Percentiles rank a stretch among this genome's conserved stretches.
Evolutionary conservation across 768 basidiomycete species (phyloP).

Genomic region (Chiua virens): DNA sequence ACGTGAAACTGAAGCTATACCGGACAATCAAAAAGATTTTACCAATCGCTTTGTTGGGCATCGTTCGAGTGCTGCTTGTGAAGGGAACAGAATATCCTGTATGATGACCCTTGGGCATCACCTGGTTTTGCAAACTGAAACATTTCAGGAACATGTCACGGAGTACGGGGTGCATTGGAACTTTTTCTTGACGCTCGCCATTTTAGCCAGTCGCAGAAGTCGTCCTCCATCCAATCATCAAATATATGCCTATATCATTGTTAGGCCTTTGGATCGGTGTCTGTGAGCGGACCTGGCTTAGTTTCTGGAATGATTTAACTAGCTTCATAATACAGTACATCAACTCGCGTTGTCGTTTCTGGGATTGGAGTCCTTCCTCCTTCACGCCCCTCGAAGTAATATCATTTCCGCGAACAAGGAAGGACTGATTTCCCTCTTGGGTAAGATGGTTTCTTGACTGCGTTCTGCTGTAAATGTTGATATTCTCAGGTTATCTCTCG

Average conservation of each 20-base stretch:
- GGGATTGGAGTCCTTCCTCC: conserved; percentile 61
- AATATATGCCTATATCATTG: conserved; percentile 54
- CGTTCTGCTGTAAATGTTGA: conserved; percentile 1
- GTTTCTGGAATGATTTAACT: background rate
- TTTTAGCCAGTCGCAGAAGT: conserved; percentile 76
- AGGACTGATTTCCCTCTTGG: conserved; percentile 78
- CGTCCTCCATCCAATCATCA: conserved; percentile 65
- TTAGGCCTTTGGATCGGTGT: conserved; percentile 62
- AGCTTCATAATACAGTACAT: conserved; percentile 52
- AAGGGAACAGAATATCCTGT: conserved; percentile 96
- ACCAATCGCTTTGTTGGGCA: conserved; percentile 70
- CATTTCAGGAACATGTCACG: conserved; percentile 81
- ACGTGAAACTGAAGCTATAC: conserved; percentile 51
- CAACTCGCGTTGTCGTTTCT: conserved; percentile 59
- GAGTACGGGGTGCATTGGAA: conserved; percentile 99
- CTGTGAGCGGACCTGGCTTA: conserved; percentile 38
- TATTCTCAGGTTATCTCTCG: conserved; percentile 73
- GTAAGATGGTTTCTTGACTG: conserved; percentile 34
- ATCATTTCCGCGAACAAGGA: conserved; percentile 87
- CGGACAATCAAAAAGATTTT: conserved; percentile 54
- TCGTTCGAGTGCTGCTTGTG: conserved; percentile 78
- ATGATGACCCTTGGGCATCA: conserved; percentile 18
- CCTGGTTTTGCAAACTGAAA: background rate
- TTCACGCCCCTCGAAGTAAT: conserved; percentile 60
- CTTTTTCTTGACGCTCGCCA: conserved; percentile 91